Evolutionary conservation across 2,329 filamentous ascomycete species (phyloP).

Genomic region (Monosporascus cannonballus): DNA sequence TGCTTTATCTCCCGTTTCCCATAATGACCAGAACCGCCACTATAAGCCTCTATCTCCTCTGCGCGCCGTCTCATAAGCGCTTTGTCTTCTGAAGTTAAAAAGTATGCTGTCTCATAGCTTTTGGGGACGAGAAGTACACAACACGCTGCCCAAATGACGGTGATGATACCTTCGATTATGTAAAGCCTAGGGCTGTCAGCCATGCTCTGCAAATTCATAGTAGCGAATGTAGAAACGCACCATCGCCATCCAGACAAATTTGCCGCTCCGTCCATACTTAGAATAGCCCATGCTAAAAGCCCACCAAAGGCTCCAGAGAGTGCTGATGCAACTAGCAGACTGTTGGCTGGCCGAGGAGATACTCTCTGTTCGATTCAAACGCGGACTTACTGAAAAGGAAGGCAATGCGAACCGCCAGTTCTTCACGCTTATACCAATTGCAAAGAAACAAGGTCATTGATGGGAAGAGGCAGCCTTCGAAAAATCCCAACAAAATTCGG

Average conservation of each 20-base stretch:
- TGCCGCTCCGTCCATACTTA: slow-evolving; percentile 22
- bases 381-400: slow-evolving; percentile 17
- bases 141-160: slow-evolving; percentile 8
- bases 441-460: slow-evolving; percentile 21
- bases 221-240: slow-evolving; percentile 1
- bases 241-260: slow-evolving; percentile 22
- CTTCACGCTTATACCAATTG: slow-evolving; percentile 26
- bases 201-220: too few relatives aligned
- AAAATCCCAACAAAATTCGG: slow-evolving; percentile 21
- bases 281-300: slow-evolving; percentile 18
- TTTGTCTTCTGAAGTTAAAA: slow-evolving; percentile 13
- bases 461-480: slow-evolving; percentile 26
- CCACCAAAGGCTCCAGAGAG: slow-evolving; percentile 23
- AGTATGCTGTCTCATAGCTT: slow-evolving; percentile 15
- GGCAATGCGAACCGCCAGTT: slow-evolving; percentile 20
- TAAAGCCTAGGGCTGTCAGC: slow-evolving; percentile 9
- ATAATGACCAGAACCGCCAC: slow-evolving; percentile 17
- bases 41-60: slow-evolving; percentile 17
- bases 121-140: slow-evolving; percentile 11
- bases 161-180: slow-evolving; percentile 17
- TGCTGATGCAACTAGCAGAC: slow-evolving; percentile 15
- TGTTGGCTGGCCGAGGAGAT: background rate
- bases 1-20: slow-evolving; percentile 15
- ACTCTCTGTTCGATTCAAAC: background rate
- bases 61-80: slow-evolving; percentile 14